Base-by-base conservation (phyloP, 345 rosid genomes). In the Dovyalis caffra region DNA sequence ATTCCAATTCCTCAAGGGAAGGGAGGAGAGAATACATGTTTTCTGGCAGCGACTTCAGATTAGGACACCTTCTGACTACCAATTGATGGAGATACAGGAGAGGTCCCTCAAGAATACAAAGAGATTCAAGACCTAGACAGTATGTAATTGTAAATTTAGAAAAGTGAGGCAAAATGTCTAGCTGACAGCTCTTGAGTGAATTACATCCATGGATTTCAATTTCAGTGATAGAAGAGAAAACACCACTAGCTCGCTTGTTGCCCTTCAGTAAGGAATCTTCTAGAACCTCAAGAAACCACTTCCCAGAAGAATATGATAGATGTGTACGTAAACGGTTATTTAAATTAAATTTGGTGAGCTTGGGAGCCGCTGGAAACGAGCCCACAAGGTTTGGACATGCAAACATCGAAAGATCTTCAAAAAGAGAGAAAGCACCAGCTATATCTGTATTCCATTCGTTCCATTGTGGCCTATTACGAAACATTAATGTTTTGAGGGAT, bases 351-450 rank as follows among this genome's bases (percentile, higher is more conserved):
- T 14, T 18, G 49, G 49, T 43, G 49, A 43, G 49, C 49, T 2
- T 16, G 6, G 49, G 49, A 43, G 49, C 49, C 49, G 0, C 49
- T 43, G 49, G 49, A 43, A 43, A 11, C 15, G 49, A 43, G 15
- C 12, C 49, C 49, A 43, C 49, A 43, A 43, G 49, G 16, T 43
- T 16, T 0, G 49, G 49, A 14, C 49, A 43, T 18, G n/a, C n/a
- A n/a, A n/a, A n/a, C n/a, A n/a, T 12, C 31, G 21, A 75, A n/a
- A 75, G 78, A 73, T 68, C n/a, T 38, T 8, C 6, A 38, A 75
- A 73, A 18, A 5, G 43, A 38, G 72, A 15, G 68, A 75, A 73
- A 32, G 69, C 64, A 49, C 21, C 53, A 37, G 28, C 29, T 38
- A 20, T 18, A 53, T 53, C n/a, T 28, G 58, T 21, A 34, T 18